Percentiles rank a stretch among this genome's conserved stretches.
These are phyloP conservation scores for Solanum appendiculatum DNA, from an alignment of 257 asterid species.

Conservation along the genomic window DNA sequence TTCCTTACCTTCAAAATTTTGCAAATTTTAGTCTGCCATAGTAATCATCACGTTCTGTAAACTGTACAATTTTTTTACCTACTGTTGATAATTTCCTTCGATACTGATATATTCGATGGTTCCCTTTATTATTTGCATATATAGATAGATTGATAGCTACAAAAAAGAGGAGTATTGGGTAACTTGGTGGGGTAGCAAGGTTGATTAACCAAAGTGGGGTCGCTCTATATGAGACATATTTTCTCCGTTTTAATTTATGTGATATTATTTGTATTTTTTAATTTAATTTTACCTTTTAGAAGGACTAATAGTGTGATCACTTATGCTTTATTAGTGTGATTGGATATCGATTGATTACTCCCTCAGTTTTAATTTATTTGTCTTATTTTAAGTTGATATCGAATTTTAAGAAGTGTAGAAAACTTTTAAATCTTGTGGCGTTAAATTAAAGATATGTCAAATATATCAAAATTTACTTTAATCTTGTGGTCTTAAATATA, in stretches of 20 bases:
- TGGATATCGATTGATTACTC: background rate
- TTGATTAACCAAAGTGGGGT: background rate
- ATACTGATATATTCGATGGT: background rate
- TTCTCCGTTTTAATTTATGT: background rate
- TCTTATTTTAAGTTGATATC: too few species aligned
- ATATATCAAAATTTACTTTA: background rate
- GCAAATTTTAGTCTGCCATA: conserved; percentile 12
- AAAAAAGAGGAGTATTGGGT: conserved; percentile 3
- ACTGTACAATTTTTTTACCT: conserved; percentile 9
- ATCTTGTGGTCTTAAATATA: background rate
- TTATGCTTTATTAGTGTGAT: too few species aligned
- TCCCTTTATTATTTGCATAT: conserved; percentile 22
- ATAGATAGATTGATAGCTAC: conserved; percentile 24
- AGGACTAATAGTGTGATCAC: background rate
- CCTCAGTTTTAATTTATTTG: too few species aligned
- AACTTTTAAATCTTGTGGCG: background rate
- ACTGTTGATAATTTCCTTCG: conserved; percentile 10
- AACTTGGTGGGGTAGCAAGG: background rate
- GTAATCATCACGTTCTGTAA: conserved; percentile 30
- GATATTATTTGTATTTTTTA: too few species aligned
- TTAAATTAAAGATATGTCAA: background rate
- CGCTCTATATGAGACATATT: background rate
- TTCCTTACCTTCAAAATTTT: background rate
- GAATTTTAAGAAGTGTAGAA: background rate
- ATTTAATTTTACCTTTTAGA: background rate